Evolutionary conservation across 208 protist genomes (phyloP).

Genomic region (Endotrypanum monterogeii): DNA sequence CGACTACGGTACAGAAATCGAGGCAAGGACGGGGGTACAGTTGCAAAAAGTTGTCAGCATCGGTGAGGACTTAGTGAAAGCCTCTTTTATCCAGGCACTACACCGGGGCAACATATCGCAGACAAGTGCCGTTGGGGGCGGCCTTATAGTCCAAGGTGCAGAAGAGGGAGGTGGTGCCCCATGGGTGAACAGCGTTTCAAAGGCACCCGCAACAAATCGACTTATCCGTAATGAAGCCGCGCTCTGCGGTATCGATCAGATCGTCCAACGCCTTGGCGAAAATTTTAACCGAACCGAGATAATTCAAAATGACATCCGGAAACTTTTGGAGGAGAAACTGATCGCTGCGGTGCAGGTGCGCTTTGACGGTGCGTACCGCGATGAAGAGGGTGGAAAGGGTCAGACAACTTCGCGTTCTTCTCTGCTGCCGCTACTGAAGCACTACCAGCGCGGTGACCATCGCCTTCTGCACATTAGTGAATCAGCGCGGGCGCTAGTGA

Average conservation of each 20-base stretch:
- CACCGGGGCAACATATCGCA: slow-evolving; percentile 26
- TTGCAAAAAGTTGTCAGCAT: slow-evolving; percentile 65
- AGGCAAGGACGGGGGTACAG: slow-evolving; percentile 41
- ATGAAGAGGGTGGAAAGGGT: slow-evolving; percentile 61
- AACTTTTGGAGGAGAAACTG: slow-evolving; percentile 55
- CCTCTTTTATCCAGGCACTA: slow-evolving; percentile 67
- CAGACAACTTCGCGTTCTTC: slow-evolving; percentile 18
- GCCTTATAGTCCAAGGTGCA: not conserved
- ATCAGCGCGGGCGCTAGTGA: slow-evolving; percentile 36
- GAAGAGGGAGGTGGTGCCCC: not conserved
- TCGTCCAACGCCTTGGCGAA: slow-evolving; percentile 78
- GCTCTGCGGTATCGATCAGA: slow-evolving; percentile 54
- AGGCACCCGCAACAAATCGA: slow-evolving; percentile 1
- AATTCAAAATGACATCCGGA: slow-evolving; percentile 57
- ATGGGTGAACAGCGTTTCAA: not conserved
- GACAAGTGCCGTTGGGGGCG: not conserved
- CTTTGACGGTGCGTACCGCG: slow-evolving; percentile 57
- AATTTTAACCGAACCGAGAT: slow-evolving; percentile 81
- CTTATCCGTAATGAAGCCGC: slow-evolving; percentile 69
- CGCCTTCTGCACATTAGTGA: slow-evolving; percentile 56
- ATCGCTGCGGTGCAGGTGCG: slow-evolving; percentile 39
- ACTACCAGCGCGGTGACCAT: slow-evolving; percentile 83
- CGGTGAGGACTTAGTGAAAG: slow-evolving; percentile 66
- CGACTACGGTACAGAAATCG: slow-evolving; percentile 56
- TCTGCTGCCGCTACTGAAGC: slow-evolving; percentile 46